Conservation (phyloP, 495 filamentous ascomycete species). For the Neurospora pannonica region DNA sequence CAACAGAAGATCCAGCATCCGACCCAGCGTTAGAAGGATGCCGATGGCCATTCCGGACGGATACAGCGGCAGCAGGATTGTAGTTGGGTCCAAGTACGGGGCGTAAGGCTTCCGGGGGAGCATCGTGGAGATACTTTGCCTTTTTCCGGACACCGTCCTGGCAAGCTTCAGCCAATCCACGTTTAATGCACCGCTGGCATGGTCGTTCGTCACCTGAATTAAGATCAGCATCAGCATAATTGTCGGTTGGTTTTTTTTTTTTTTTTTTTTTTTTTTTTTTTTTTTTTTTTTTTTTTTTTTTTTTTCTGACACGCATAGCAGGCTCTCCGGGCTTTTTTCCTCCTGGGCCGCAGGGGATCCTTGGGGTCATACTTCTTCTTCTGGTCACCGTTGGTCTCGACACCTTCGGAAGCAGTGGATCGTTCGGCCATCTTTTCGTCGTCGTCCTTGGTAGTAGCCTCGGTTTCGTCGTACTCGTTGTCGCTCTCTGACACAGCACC, state of each 20-base stretch:
- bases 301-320: slow-evolving; percentile 81
- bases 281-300: not conserved
- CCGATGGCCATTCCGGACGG: slow-evolving; percentile 23
- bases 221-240: slow-evolving; percentile 6
- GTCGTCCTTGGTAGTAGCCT: slow-evolving; percentile 39
- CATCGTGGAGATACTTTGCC: slow-evolving; percentile 97
- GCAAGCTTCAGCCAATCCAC: slow-evolving; percentile 78
- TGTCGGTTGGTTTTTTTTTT: not conserved
- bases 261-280: not conserved
- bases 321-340: slow-evolving; percentile 92
- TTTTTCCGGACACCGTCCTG: slow-evolving; percentile 97
- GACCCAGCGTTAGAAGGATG: slow-evolving; percentile 22
- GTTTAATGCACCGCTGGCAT: slow-evolving; percentile 88
- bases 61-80: slow-evolving; percentile 32
- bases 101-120: slow-evolving; percentile 61
- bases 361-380: slow-evolving; percentile 64
- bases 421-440: slow-evolving; percentile 52
- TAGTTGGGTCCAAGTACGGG: slow-evolving; percentile 47
- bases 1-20: slow-evolving; percentile 22
- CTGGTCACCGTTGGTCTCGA: slow-evolving; percentile 35
- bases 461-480: slow-evolving; percentile 41
- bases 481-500: slow-evolving; percentile 48
- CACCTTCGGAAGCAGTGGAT: slow-evolving; percentile 32
- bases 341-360: slow-evolving; percentile 75
- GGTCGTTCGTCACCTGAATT: slow-evolving; percentile 63